A percentile compares a stretch with the other conserved stretches of the same genome.
Conservation (phyloP, 2,329 filamentous ascomycete species). For the Juglanconis sp. region DNA sequence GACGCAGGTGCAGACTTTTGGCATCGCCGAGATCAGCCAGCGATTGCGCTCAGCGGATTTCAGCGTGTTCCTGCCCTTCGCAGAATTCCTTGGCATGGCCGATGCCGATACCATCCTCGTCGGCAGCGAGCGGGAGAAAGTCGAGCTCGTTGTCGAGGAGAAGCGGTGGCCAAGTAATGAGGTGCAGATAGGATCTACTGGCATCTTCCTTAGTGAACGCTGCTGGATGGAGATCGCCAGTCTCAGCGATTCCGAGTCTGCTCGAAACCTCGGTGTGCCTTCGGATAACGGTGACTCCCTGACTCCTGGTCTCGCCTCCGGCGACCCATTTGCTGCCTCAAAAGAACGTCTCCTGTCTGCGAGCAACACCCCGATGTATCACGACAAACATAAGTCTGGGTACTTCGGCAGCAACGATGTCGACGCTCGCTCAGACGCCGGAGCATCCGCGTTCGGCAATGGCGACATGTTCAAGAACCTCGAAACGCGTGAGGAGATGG, state of each 20-base stretch:
- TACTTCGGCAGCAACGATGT: constrained; percentile 74
- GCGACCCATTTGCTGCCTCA: constrained; percentile 58
- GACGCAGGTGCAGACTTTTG: constrained; percentile 89
- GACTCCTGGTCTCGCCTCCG: constrained; percentile 43
- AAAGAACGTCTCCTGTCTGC: constrained; percentile 57
- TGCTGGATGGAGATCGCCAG: constrained; percentile 92
- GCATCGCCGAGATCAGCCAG: constrained; percentile 95
- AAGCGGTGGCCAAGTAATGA: constrained; percentile 92
- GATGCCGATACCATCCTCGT: constrained; percentile 83
- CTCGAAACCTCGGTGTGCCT: constrained; percentile 45
- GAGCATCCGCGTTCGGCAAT: constrained; percentile 82
- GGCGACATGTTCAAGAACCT: constrained; percentile 99
- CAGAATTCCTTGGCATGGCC: constrained; percentile 86
- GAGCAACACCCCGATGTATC: constrained; percentile 56
- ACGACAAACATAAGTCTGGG: constrained; percentile 72
- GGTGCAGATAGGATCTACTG: constrained; percentile 84
- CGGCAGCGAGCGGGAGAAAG: constrained; percentile 88
- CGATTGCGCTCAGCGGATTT: constrained; percentile 90
- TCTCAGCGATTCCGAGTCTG: constrained; percentile 59
- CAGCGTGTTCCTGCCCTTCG: constrained; percentile 91
- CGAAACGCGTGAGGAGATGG: constrained; percentile 90
- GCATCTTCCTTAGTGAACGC: constrained; percentile 90
- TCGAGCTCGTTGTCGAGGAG: constrained; percentile 85
- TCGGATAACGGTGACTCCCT: constrained; percentile 64
- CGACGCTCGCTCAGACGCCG: constrained; percentile 87